Conservation (phyloP, 805 yeast genomes). For the Ogataea henricii region DNA sequence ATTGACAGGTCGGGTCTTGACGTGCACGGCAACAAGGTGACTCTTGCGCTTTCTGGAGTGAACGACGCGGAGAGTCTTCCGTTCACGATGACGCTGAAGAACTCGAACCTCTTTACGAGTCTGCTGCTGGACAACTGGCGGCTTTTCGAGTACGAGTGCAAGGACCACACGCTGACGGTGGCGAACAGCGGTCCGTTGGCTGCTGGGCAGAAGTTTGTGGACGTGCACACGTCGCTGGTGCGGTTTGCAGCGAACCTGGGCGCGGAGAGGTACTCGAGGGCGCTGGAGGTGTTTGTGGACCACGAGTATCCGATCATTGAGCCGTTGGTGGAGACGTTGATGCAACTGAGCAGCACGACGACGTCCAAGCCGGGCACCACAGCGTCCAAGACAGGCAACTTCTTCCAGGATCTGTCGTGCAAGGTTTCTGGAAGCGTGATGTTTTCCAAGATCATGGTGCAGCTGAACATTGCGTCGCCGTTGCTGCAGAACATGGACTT, state of each 20-base stretch:
- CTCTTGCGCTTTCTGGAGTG: constrained; percentile 21
- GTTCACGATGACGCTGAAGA: constrained; percentile 21
- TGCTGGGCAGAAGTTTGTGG: constrained; percentile 26
- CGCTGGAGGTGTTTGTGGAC: constrained; percentile 23
- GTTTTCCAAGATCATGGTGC: constrained; percentile 13
- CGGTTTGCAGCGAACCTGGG: constrained; percentile 24
- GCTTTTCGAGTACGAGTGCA: constrained; percentile 18
- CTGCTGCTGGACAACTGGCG: constrained; percentile 11
- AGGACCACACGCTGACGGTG: constrained; percentile 19
- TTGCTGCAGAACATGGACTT: constrained; percentile 20
- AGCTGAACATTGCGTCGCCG: constrained; percentile 20
- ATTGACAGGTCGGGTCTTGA: constrained; percentile 24
- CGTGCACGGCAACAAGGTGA: constrained; percentile 22
- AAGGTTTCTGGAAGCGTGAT: constrained; percentile 9
- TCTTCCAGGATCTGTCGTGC: constrained; percentile 5
- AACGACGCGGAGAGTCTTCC: constrained; percentile 21
- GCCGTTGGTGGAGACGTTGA: constrained; percentile 17
- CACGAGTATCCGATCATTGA: constrained; percentile 28
- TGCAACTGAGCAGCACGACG: background rate
- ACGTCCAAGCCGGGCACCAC: background rate
- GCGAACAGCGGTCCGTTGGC: constrained; percentile 24
- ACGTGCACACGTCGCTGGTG: constrained; percentile 17
- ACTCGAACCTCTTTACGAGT: background rate
- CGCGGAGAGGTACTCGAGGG: constrained; percentile 21
- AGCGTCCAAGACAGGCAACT: background rate